These are phyloP conservation scores for Phytopythium helicoides DNA, from an alignment of 352 stramenopile species.

Conservation along the genomic window DNA sequence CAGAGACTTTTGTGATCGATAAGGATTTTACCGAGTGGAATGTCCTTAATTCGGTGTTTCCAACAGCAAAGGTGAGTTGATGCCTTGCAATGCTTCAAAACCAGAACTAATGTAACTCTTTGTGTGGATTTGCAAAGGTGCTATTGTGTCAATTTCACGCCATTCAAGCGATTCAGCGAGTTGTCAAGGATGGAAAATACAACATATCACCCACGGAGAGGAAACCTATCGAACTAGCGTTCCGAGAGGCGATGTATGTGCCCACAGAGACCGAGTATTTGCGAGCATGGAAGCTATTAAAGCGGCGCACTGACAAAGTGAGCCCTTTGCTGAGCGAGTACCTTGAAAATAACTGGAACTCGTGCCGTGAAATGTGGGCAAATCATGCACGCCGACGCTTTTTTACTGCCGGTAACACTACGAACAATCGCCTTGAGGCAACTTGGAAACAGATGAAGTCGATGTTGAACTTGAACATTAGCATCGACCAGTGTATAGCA, in stretches of 20 bases:
- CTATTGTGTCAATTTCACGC: slow-evolving; percentile 20
- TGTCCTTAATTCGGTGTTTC: slow-evolving; percentile 7
- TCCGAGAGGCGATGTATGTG: not conserved
- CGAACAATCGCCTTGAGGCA: slow-evolving; percentile 7
- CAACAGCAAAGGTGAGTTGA: not conserved
- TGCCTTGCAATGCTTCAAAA: not conserved
- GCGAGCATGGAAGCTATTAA: not conserved
- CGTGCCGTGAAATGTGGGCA: slow-evolving; percentile 5
- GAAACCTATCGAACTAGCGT: not conserved
- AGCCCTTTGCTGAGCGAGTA: not conserved
- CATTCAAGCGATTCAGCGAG: slow-evolving; percentile 4
- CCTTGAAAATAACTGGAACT: not conserved
- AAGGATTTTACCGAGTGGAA: slow-evolving; percentile 22
- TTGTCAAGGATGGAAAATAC: not conserved
- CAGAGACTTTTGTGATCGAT: slow-evolving; percentile 21
- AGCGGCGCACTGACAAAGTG: not conserved
- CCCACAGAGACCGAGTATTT: not conserved
- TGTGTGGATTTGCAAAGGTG: not conserved
- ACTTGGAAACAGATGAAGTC: slow-evolving; percentile 9
- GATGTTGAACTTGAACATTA: not conserved
- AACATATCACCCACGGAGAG: not conserved
- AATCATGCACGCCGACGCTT: not conserved
- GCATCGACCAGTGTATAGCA: slow-evolving; percentile 1
- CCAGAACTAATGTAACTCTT: too few relatives aligned
- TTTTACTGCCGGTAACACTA: slow-evolving; percentile 5